Base-by-base conservation (phyloP, 208 protist species). In the Strigomonas galati region DNA sequence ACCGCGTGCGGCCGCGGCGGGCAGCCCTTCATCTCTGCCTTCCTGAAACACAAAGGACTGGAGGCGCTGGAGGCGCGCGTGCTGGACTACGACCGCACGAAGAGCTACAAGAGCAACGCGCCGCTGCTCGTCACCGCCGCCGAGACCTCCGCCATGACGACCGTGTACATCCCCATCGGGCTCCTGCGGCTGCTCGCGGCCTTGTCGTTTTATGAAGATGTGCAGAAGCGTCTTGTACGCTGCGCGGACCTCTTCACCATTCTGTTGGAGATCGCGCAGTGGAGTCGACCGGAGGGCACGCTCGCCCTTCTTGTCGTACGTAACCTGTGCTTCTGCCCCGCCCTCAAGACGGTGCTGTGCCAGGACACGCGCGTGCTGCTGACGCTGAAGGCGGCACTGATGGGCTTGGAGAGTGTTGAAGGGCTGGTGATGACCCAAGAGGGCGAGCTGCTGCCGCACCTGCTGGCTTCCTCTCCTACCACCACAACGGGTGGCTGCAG, bases 361-460 rank as follows among this genome's bases (percentile, higher is more conserved):
- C 85, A 92, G 59, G 86, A 95, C 57, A 67, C 57, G 32, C 86
- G 89, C 7, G 66, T 95, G 64, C 60, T 95, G 31, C 31, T 85
- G 2, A 80, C 82, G 30, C 67, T 95, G n/a, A 90, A 92, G 61
- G 74, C 80, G 4, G 80, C 80, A 0, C 49, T 79, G n/a, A 72
- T 87, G 67, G 58, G 67, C n/a, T 59, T 79, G 30, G 26, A 63
- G 9, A 65, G 68, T 2, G 72, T 84, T 23, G 56, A 62, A 2
- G 32, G 19, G 2, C 56, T 62, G 14, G 31, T 51, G 10, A 51
- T 21, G 44, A 40, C 35, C 7, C 4, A 10, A 4, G 17, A 51
- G 10, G 19, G 17, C 44, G 44, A 51, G 9, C 44, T 51, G 44
- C 44, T 14, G 17, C 17, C 44, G 44, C 44, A 51, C 44, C 17